phyloP scores from a whole-genome alignment of 2,329 filamentous ascomycete species.

The Stachybotrys echinatus region DNA sequence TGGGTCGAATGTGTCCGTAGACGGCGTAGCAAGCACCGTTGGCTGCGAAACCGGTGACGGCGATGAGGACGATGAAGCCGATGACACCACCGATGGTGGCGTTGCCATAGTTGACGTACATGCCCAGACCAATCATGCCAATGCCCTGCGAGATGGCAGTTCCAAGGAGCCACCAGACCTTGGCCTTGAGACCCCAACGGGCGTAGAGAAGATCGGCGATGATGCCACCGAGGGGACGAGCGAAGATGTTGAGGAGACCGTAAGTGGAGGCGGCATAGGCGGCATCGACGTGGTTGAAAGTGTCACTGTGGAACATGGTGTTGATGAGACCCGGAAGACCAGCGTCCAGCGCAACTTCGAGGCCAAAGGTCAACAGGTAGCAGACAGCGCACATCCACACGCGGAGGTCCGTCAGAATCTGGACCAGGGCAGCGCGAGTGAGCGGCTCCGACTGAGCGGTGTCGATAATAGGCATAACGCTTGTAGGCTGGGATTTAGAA shows the following conservation, averaged over 20 bases:
- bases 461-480: not conserved
- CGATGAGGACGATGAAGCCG: not conserved
- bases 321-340: not conserved
- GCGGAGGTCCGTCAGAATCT: not conserved
- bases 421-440: not conserved
- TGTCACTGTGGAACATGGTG: not conserved
- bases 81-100: not conserved
- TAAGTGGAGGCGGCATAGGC: not conserved
- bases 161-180: not conserved
- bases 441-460: constrained; percentile 1
- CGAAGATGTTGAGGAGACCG: not conserved
- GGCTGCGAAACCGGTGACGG: not conserved
- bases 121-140: not conserved
- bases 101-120: not conserved
- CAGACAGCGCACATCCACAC: constrained; percentile 3
- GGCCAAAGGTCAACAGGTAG: not conserved
- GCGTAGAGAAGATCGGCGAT: not conserved
- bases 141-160: not conserved
- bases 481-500: too few relatives aligned
- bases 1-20: not conserved
- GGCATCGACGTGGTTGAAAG: not conserved
- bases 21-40: not conserved
- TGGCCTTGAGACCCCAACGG: not conserved
- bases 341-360: not conserved
- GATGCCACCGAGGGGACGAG: not conserved